phyloP scores from a whole-genome alignment of 108 stramenopile genomes.

The Thalassiosira profunda region DNA sequence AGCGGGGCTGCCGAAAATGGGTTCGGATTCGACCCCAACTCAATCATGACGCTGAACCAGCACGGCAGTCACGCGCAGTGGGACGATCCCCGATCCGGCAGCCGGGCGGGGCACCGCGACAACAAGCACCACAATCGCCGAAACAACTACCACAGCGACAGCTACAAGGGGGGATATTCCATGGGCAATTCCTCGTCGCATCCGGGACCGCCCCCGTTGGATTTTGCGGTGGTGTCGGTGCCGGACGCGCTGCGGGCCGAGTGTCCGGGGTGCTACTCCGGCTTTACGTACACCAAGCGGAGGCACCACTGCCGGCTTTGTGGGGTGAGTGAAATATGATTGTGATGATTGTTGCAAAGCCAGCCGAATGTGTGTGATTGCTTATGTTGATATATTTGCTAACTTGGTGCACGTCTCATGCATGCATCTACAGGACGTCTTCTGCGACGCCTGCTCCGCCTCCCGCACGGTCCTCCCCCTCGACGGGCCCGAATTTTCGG shows the following conservation, averaged over 20 bases:
- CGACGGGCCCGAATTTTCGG: constrained; percentile 70
- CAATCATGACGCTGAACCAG: constrained; percentile 14
- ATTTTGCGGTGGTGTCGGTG: constrained; percentile 71
- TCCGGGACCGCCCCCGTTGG: constrained; percentile 66
- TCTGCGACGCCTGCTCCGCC: constrained; percentile 85
- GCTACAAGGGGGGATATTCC: constrained; percentile 40
- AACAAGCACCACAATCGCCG: not conserved
- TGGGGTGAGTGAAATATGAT: too few species aligned
- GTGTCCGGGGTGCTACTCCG: constrained; percentile 59
- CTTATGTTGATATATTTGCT: too few species aligned
- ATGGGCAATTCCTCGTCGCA: constrained; percentile 11
- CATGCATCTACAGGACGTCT: constrained; percentile 95
- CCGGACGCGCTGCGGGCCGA: constrained; percentile 58
- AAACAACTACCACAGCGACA: not conserved
- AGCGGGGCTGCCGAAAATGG: too few species aligned
- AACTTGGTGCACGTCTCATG: not conserved
- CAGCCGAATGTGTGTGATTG: too few species aligned
- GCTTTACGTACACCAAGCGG: constrained; percentile 67
- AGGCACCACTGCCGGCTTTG: constrained; percentile 96
- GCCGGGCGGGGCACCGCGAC: not conserved
- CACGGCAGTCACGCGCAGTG: constrained; percentile 15
- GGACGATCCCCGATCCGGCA: constrained; percentile 9
- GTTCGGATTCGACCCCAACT: too few species aligned
- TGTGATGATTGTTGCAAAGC: too few species aligned
- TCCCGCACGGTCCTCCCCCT: constrained; percentile 69